phyloP scores from a whole-genome alignment of 805 yeast genomes.

The Metschnikowia reukaufii region DNA sequence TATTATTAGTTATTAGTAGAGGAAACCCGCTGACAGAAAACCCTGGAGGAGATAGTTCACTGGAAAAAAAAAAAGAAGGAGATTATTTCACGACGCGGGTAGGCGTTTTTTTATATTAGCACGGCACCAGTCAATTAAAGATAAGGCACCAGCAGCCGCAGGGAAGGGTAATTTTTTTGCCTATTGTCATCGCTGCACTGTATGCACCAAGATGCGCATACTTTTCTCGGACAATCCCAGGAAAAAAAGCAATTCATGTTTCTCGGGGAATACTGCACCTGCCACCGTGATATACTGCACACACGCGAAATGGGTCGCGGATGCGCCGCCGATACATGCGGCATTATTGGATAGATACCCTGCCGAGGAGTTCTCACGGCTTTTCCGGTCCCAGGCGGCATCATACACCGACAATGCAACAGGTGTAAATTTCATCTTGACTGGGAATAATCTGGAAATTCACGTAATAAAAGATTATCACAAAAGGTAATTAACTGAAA shows the following conservation, averaged over 20 bases:
- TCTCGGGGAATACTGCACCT: background rate
- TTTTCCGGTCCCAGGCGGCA: conserved; percentile 1
- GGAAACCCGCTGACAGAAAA: background rate
- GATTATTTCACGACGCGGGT: background rate
- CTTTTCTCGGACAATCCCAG: background rate
- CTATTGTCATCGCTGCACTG: conserved; percentile 9
- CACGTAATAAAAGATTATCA: no score
- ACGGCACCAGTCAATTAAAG: conserved; percentile 1
- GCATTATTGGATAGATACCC: conserved; percentile 6
- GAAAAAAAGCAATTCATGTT: conserved; percentile 2
- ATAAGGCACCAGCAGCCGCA: conserved; percentile 3
- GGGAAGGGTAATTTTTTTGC: conserved; percentile 1
- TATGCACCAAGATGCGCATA: conserved; percentile 1
- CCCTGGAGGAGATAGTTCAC: background rate
- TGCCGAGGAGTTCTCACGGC: conserved; percentile 8
- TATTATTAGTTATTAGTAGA: background rate
- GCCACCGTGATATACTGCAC: background rate
- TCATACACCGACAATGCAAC: no score
- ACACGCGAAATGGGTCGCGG: background rate
- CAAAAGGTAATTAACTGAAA: no score
- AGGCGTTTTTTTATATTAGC: conserved; percentile 4
- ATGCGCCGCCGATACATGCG: conserved; percentile 1
- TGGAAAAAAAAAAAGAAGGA: background rate
- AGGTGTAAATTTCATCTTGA: no score
- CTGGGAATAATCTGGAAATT: no score